Base-by-base conservation (phyloP, 2,329 filamentous ascomycete genomes). In the Thielaviopsis cerberus region DNA sequence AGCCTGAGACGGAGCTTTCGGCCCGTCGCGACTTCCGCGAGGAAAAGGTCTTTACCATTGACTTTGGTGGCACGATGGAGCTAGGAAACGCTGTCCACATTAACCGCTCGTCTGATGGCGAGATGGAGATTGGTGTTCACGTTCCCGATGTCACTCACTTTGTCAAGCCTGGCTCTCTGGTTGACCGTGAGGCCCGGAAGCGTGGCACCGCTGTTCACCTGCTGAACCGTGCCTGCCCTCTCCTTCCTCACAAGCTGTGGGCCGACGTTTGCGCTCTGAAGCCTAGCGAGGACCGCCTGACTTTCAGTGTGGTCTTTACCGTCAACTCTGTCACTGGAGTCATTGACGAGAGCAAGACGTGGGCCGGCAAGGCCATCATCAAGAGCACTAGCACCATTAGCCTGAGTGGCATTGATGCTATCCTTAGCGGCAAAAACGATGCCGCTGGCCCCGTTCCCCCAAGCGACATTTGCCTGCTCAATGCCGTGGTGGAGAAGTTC, bases 171-270 rank as follows among this genome's bases (percentile, higher is more conserved):
- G 94, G 94, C 74, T 95, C 90, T 17, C 80, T 97, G 52, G 90
- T 97, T 55, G 92, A 98, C 67, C 85, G 92, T 53, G 92, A 98
- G 72, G 92, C 92, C 11, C 95, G 92, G 80, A 98, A 97, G 78
- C 88, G 92, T 63, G 91, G 91, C 61, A 97, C 90, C 59, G 90
- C 89, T 37, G 92, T 98, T 24, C 94, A 97, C 67, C 77, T 98
- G 62, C 85, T 95, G 73, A 92, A 95, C 74, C 83, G 89, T 37
- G 74, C 85, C 74, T 76, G 91, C 80, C 77, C 91, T 76, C 83
- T 98, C 78, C 80, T 98, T 41, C 92, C 92, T 15, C 78, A 86
- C 1, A 89, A 88, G 71, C 76, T 98, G 62, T 85, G 89, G 7
- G 80, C 82, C 20, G 90, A 96, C 63, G 77, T 97, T 55, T 95